These are phyloP conservation scores for Chlamydomonas sp. DNA, from an alignment of 139 green algal species.

Conservation along the genomic window DNA sequence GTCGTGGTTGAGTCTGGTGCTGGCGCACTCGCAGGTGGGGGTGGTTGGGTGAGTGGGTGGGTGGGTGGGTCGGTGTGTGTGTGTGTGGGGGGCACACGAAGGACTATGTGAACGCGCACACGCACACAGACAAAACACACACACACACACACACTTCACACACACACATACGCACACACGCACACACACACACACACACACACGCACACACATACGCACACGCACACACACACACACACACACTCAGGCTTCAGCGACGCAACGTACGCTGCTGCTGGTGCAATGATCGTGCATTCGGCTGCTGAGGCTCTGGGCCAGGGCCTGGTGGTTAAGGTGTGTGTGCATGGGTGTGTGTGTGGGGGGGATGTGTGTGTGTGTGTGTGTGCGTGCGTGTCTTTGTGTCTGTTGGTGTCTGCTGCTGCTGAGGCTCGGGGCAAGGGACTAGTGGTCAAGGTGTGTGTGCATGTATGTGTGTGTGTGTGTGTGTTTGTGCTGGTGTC, in stretches of 20 bases:
- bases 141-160: too few relatives aligned
- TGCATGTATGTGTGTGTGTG: not conserved
- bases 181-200: too few relatives aligned
- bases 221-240: not conserved
- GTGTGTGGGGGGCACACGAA: not conserved
- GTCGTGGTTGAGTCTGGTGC: too few relatives aligned
- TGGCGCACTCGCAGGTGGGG: too few relatives aligned
- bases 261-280: slow-evolving; percentile 52
- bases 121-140: too few relatives aligned
- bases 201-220: not conserved
- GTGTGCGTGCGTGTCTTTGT: too few relatives aligned
- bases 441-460: not conserved
- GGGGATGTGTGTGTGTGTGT: too few relatives aligned
- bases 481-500: not conserved
- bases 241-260: slow-evolving; percentile 21
- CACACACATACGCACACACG: too few relatives aligned
- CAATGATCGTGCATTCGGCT: slow-evolving; percentile 48
- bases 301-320: slow-evolving; percentile 45
- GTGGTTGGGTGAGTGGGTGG: too few relatives aligned
- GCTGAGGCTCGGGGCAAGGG: not conserved
- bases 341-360: too few relatives aligned
- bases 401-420: too few relatives aligned
- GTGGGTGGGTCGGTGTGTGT: too few relatives aligned
- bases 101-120: not conserved
- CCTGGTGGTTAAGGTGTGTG: slow-evolving; percentile 56